Percentiles rank a stretch among this genome's conserved stretches.
Conservation (phyloP, 2,329 filamentous ascomycete species). For the Fusarium falciforme region DNA sequence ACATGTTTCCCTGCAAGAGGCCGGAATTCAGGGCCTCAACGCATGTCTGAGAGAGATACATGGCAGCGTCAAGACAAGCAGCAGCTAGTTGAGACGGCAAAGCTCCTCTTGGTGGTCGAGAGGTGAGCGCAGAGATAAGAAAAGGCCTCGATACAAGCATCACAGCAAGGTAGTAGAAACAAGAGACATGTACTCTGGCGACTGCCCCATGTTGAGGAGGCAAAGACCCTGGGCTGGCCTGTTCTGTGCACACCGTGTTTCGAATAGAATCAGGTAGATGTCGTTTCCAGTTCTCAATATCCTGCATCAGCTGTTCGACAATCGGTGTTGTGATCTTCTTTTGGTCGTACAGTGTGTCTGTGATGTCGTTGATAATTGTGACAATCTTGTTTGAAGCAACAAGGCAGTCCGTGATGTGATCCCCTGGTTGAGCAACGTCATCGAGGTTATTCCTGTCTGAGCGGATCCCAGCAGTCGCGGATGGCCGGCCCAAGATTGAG, state of each 20-base stretch:
- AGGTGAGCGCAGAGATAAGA: constrained; percentile 61
- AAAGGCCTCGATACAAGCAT: constrained; percentile 68
- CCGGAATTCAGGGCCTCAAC: constrained; percentile 58
- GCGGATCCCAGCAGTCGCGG: constrained; percentile 44
- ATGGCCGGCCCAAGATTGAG: constrained; percentile 52
- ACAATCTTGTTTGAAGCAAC: constrained; percentile 56
- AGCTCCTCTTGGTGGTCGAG: constrained; percentile 44
- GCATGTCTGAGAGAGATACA: constrained; percentile 67
- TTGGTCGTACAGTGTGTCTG: constrained; percentile 55
- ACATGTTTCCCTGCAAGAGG: constrained; percentile 65
- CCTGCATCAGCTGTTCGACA: constrained; percentile 55
- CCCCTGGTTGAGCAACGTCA: constrained; percentile 19
- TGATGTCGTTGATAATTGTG: constrained; percentile 57
- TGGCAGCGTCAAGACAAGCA: constrained; percentile 66
- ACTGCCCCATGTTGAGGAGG: constrained; percentile 51
- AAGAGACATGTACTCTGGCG: constrained; percentile 65
- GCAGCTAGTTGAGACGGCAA: constrained; percentile 55
- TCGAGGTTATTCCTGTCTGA: constrained; percentile 24
- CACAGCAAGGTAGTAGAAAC: constrained; percentile 69
- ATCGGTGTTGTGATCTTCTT: constrained; percentile 44
- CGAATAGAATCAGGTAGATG: constrained; percentile 52
- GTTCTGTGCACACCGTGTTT: constrained; percentile 8
- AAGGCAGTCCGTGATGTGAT: constrained; percentile 47
- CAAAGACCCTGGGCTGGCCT: constrained; percentile 3
- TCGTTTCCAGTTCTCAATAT: constrained; percentile 59